These are phyloP conservation scores for Powellomyces hirtus DNA, from an alignment of 192 early-diverging fungal genomes.

Conservation along the genomic window DNA sequence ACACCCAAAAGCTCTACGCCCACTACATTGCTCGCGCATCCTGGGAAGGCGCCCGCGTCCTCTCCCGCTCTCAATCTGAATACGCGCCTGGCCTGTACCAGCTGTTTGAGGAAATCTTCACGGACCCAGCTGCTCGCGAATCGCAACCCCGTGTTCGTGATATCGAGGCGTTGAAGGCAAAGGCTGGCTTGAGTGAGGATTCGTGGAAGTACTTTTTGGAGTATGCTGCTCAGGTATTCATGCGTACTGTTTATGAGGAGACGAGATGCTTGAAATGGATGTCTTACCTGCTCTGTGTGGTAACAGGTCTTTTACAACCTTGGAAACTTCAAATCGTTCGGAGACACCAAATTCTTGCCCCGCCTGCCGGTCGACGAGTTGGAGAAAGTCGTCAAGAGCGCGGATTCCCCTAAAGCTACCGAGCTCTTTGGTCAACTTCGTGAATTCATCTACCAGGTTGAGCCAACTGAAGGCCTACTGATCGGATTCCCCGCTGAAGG, in stretches of 20 bases:
- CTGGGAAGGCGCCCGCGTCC: conserved; percentile 50
- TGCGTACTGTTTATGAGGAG: too few species aligned
- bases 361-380: conserved; percentile 42
- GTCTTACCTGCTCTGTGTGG: background rate
- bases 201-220: conserved; percentile 53
- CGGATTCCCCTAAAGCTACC: conserved; percentile 22
- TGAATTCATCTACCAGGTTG: conserved; percentile 37
- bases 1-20: conserved; percentile 50
- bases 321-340: conserved; percentile 62
- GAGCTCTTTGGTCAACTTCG: conserved; percentile 27
- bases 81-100: conserved; percentile 32
- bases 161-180: conserved; percentile 8
- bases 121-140: conserved; percentile 21
- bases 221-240: conserved; percentile 48
- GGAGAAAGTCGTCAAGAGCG: conserved; percentile 40
- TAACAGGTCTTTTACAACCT: conserved; percentile 45
- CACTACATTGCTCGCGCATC: conserved; percentile 54
- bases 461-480: conserved; percentile 43
- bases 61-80: conserved; percentile 33
- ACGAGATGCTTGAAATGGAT: conserved; percentile 32
- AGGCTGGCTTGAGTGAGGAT: conserved; percentile 41
- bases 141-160: conserved; percentile 1
- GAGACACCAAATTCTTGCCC: conserved; percentile 64
- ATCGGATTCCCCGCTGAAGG: conserved; percentile 61
- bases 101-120: conserved; percentile 43